Evolutionary conservation across 768 basidiomycete species (phyloP).

Genomic region (Phaeotremella fagi): DNA sequence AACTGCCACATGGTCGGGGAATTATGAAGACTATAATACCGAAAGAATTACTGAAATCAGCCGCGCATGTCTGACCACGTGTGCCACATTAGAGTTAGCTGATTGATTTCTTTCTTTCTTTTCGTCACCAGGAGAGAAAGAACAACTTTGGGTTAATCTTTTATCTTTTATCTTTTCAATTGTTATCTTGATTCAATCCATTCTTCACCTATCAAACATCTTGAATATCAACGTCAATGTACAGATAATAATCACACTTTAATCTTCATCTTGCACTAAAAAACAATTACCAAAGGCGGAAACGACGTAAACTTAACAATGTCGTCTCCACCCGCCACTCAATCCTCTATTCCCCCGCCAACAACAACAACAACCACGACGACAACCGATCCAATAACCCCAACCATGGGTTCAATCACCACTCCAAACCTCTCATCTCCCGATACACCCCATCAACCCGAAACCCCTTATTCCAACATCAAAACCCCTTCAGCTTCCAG

Average conservation of each 20-base stretch:
- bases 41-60: no score
- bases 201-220: no score
- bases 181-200: no score
- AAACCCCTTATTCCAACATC: slow-evolving; percentile 5
- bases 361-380: neutral
- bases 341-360: neutral
- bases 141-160: no score
- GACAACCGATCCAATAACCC: neutral
- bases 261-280: no score
- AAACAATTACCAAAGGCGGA: no score
- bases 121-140: neutral
- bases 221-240: no score
- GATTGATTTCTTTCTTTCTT: neutral
- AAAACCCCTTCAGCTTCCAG: neutral
- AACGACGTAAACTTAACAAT: no score
- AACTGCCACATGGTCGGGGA: no score
- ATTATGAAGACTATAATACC: no score
- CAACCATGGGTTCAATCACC: neutral
- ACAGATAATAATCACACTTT: no score
- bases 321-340: neutral
- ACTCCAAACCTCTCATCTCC: slow-evolving; percentile 6
- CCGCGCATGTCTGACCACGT: neutral
- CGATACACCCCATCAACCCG: slow-evolving; percentile 2
- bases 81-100: neutral
- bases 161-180: no score